phyloP scores from a whole-genome alignment of 208 protist species.

The Crithidia acanthocephali region DNA sequence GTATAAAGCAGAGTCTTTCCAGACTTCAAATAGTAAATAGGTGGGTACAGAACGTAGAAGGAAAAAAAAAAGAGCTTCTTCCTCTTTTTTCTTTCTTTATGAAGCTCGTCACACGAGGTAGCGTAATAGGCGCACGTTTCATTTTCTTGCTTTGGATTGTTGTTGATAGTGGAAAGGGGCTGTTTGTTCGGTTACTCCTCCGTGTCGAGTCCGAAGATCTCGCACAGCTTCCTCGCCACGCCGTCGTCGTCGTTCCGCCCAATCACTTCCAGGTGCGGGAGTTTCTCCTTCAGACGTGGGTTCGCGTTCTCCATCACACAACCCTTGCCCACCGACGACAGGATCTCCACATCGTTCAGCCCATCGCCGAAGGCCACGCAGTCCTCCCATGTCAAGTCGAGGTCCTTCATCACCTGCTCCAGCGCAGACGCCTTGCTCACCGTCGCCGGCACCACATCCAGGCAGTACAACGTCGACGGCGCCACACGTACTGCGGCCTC shows the following conservation, averaged over 20 bases:
- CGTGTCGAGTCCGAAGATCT: constrained; percentile 52
- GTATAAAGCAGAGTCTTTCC: too few relatives aligned
- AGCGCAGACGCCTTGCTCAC: constrained; percentile 74
- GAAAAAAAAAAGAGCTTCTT: too few relatives aligned
- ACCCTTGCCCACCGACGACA: constrained; percentile 59
- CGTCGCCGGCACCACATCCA: constrained; percentile 58
- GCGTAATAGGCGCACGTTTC: background rate
- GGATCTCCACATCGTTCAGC: constrained; percentile 75
- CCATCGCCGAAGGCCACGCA: constrained; percentile 78
- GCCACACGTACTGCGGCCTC: constrained; percentile 43
- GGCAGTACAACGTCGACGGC: constrained; percentile 54
- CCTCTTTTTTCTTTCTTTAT: background rate
- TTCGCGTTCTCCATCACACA: constrained; percentile 77
- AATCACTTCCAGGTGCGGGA: constrained; percentile 71
- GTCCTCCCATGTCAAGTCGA: constrained; percentile 53
- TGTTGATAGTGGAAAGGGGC: background rate
- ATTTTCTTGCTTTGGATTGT: background rate
- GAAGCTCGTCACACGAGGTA: background rate
- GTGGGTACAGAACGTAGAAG: too few relatives aligned
- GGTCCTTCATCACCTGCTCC: constrained; percentile 48
- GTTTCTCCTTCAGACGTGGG: constrained; percentile 47
- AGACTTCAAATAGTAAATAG: too few relatives aligned
- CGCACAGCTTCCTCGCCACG: constrained; percentile 62
- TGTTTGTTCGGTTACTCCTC: background rate
- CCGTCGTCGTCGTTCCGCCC: constrained; percentile 68